A percentile compares a stretch with the other conserved stretches of the same genome.
Conservation (phyloP, 306 rosid genomes). For the Dryas drummondii region DNA sequence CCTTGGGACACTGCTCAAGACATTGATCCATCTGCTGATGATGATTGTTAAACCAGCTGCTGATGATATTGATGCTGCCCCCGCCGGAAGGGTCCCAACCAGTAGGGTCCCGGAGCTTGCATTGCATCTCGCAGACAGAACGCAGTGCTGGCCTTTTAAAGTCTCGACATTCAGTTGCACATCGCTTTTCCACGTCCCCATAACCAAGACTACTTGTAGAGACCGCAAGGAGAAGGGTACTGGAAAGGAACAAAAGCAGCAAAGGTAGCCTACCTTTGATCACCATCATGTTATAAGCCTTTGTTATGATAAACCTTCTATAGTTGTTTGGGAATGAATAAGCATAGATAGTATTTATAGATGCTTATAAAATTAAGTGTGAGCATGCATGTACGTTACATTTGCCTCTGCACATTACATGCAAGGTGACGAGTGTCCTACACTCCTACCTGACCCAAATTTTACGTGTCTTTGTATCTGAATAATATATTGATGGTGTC, state of each 20-base stretch:
- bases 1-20: background rate
- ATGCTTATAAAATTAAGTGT: background rate
- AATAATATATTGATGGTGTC: too few species aligned
- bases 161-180: too few species aligned
- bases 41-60: background rate
- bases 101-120: too few species aligned
- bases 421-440: constrained; percentile 41
- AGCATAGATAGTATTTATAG: background rate
- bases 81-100: too few species aligned
- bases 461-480: constrained; percentile 17
- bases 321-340: too few species aligned
- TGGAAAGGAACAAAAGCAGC: too few species aligned
- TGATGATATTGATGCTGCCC: background rate
- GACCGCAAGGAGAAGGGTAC: too few species aligned
- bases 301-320: too few species aligned
- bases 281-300: constrained; percentile 8
- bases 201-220: too few species aligned
- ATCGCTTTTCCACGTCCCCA: too few species aligned
- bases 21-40: background rate
- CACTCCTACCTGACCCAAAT: background rate
- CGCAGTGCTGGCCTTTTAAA: too few species aligned
- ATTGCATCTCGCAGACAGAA: too few species aligned
- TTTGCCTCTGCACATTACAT: constrained; percentile 13
- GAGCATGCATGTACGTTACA: background rate
- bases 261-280: background rate